phyloP scores from a whole-genome alignment of 2,329 filamentous ascomycete species.

The Colletotrichum sp. region DNA sequence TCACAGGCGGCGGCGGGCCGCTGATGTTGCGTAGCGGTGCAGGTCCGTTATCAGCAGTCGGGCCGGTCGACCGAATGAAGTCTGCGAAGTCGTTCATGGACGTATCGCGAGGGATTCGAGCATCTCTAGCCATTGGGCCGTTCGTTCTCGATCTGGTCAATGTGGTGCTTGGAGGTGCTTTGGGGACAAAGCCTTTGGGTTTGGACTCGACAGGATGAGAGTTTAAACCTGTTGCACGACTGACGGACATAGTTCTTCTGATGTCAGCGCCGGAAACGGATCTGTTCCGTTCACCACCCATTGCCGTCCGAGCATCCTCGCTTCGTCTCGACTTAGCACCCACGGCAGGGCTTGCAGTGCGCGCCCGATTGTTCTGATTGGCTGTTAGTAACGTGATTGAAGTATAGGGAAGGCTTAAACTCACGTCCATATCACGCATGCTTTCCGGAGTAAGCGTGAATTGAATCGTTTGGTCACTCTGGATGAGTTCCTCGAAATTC shows the following conservation, averaged over 20 bases:
- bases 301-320: slow-evolving; percentile 47
- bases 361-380: slow-evolving; percentile 43
- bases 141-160: slow-evolving; percentile 36
- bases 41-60: slow-evolving; percentile 52
- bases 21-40: slow-evolving; percentile 39
- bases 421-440: slow-evolving; percentile 68
- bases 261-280: slow-evolving; percentile 46
- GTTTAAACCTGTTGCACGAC: slow-evolving; percentile 38
- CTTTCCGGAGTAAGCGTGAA: slow-evolving; percentile 82
- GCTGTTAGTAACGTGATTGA: slow-evolving; percentile 19
- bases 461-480: slow-evolving; percentile 82
- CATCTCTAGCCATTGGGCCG: slow-evolving; percentile 67
- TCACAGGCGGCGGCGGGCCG: slow-evolving; percentile 32
- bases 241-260: slow-evolving; percentile 36
- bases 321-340: slow-evolving; percentile 48
- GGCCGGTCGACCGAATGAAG: slow-evolving; percentile 86
- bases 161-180: slow-evolving; percentile 34
- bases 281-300: slow-evolving; percentile 37
- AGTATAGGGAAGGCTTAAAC: background rate
- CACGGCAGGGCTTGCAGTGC: slow-evolving; percentile 43
- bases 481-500: slow-evolving; percentile 80
- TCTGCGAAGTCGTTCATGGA: slow-evolving; percentile 80
- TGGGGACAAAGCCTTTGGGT: slow-evolving; percentile 30
- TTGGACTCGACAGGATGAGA: slow-evolving; percentile 37
- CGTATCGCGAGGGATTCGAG: slow-evolving; percentile 73